These are phyloP conservation scores for Monosporascus cannonballus DNA, from an alignment of 2,329 filamentous ascomycete species.

Conservation along the genomic window DNA sequence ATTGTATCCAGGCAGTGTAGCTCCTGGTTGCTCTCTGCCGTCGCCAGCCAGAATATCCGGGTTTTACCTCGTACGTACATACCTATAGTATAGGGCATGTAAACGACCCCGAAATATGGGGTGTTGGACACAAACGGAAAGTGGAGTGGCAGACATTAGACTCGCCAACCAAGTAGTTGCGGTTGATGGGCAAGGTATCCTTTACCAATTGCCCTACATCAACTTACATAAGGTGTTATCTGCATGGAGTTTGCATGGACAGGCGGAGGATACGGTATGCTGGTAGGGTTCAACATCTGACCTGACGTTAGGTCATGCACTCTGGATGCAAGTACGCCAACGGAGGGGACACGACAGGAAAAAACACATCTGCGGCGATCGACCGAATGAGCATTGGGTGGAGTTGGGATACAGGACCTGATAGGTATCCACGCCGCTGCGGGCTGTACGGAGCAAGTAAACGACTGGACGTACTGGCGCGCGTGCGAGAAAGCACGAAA, in stretches of 20 bases:
- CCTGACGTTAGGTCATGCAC: not conserved
- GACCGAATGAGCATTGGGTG: not conserved
- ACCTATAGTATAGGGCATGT: too few species aligned
- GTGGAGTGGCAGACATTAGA: not conserved
- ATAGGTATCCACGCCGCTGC: not conserved
- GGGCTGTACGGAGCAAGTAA: not conserved
- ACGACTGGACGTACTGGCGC: not conserved
- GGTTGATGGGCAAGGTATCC: not conserved
- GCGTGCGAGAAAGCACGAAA: not conserved
- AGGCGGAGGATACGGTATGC: not conserved
- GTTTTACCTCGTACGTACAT: too few species aligned
- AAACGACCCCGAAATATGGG: not conserved
- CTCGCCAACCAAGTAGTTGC: not conserved
- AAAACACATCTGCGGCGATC: not conserved
- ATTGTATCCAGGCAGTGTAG: too few species aligned
- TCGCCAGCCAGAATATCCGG: too few species aligned
- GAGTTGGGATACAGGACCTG: not conserved
- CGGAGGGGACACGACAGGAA: not conserved
- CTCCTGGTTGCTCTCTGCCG: too few species aligned
- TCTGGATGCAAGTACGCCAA: not conserved
- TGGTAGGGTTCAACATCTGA: not conserved
- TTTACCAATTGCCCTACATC: not conserved
- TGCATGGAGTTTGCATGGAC: too few species aligned
- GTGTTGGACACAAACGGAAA: not conserved
- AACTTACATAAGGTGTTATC: not conserved